Evolutionary conservation across 1,139 yeast genomes (phyloP).

Genomic region (Blastobotrys persicus): DNA sequence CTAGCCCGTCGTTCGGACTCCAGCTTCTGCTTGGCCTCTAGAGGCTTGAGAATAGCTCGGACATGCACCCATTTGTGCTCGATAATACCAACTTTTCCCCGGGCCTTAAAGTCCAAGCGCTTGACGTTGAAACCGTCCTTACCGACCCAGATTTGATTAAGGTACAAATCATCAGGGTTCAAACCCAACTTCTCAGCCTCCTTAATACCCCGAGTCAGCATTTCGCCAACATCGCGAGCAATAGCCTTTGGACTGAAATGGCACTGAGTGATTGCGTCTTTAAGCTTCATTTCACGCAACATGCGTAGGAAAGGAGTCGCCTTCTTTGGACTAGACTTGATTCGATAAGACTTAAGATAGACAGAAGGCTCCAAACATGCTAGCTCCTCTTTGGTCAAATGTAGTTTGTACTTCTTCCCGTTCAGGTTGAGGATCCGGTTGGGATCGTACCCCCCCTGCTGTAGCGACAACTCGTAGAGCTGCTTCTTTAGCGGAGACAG

Average conservation of each 20-base stretch:
- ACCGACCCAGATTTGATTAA: slow-evolving; percentile 88
- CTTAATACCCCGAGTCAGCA: slow-evolving; percentile 68
- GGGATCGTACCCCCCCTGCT: slow-evolving; percentile 74
- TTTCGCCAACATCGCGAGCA: slow-evolving; percentile 73
- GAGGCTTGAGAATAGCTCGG: slow-evolving; percentile 67
- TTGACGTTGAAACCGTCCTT: slow-evolving; percentile 75
- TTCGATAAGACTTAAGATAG: slow-evolving; percentile 70
- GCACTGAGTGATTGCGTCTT: slow-evolving; percentile 85
- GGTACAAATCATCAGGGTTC: slow-evolving; percentile 60
- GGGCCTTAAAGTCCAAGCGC: slow-evolving; percentile 81
- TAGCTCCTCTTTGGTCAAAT: slow-evolving; percentile 62
- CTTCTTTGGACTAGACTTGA: slow-evolving; percentile 84
- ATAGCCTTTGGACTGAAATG: slow-evolving; percentile 83
- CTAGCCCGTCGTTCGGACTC: slow-evolving; percentile 12
- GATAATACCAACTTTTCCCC: slow-evolving; percentile 84
- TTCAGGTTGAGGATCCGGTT: slow-evolving; percentile 52
- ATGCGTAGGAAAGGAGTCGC: slow-evolving; percentile 79
- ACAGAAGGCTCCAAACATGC: slow-evolving; percentile 80
- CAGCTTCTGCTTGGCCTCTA: slow-evolving; percentile 24
- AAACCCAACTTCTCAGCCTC: slow-evolving; percentile 64
- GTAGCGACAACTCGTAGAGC: slow-evolving; percentile 61
- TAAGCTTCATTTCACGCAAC: slow-evolving; percentile 65
- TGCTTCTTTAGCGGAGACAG: slow-evolving; percentile 72
- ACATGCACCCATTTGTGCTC: slow-evolving; percentile 78
- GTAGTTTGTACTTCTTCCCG: slow-evolving; percentile 54